These are phyloP conservation scores for Fusarium staphyleae DNA, from an alignment of 2,329 filamentous ascomycete genomes.

Conservation along the genomic window DNA sequence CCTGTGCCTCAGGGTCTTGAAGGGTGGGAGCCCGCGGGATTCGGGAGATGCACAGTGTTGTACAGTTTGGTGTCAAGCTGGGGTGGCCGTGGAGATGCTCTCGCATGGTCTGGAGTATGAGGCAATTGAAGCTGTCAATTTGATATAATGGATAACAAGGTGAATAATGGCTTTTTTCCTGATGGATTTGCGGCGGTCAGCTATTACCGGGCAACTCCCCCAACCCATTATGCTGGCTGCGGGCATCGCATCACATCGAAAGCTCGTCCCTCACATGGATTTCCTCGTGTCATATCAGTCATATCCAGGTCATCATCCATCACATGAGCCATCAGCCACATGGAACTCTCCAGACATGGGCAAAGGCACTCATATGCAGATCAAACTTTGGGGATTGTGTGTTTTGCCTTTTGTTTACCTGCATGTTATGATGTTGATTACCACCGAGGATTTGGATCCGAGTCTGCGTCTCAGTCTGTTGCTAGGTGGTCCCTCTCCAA, in stretches of 20 bases:
- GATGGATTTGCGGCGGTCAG: constrained; percentile 3
- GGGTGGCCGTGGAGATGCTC: constrained; percentile 11
- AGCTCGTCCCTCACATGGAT: constrained; percentile 18
- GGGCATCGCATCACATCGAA: constrained; percentile 11
- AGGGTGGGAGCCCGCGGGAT: constrained; percentile 29
- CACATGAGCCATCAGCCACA: constrained; percentile 34
- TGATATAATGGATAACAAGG: constrained; percentile 13
- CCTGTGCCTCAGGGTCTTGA: constrained; percentile 13
- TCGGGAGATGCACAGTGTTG: constrained; percentile 37
- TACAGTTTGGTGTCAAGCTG: constrained; percentile 13
- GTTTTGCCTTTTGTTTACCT: constrained; percentile 23
- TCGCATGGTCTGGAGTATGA: neutral
- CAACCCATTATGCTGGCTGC: constrained; percentile 22
- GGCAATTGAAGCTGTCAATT: neutral
- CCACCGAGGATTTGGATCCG: constrained; percentile 16
- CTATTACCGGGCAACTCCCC: constrained; percentile 22
- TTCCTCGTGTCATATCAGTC: constrained; percentile 13
- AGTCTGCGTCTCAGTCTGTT: constrained; percentile 21
- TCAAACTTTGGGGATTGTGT: constrained; percentile 13
- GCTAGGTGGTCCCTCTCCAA: neutral
- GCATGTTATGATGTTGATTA: constrained; percentile 8
- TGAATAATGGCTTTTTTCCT: constrained; percentile 11
- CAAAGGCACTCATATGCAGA: neutral
- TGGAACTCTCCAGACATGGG: constrained; percentile 4
- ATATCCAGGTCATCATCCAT: constrained; percentile 6